Percentiles rank a stretch among this genome's conserved stretches.
These are phyloP conservation scores for Globisporangium cylindrosporum DNA, from an alignment of 352 stramenopile genomes.

Conservation along the genomic window DNA sequence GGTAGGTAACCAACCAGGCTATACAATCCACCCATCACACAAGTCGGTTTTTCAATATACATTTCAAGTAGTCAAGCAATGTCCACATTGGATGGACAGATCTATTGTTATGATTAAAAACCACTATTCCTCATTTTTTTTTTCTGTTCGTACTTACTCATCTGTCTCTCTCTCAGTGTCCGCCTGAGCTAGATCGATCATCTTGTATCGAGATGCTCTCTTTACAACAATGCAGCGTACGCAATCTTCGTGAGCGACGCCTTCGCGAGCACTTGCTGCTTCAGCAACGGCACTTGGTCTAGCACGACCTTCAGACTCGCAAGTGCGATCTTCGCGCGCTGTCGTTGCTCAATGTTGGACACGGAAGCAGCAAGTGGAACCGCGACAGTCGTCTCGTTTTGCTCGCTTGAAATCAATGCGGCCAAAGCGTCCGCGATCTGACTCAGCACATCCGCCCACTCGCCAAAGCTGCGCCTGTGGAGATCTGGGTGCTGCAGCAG, in stretches of 20 bases:
- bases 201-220: background rate
- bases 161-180: background rate
- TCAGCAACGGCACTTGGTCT: constrained; percentile 38
- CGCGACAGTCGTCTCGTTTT: background rate
- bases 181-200: constrained; percentile 2
- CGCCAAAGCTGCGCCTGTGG: constrained; percentile 42
- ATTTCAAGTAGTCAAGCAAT: background rate
- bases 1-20: constrained; percentile 1
- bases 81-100: constrained; percentile 1
- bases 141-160: background rate
- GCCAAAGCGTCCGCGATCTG: constrained; percentile 33
- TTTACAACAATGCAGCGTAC: constrained; percentile 31
- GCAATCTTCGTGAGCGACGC: constrained; percentile 8
- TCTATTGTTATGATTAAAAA: background rate
- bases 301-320: constrained; percentile 25
- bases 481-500: constrained; percentile 48
- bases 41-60: background rate
- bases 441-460: constrained; percentile 45
- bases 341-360: constrained; percentile 11
- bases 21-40: background rate
- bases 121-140: background rate
- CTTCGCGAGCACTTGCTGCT: constrained; percentile 35
- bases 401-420: background rate
- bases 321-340: constrained; percentile 17
- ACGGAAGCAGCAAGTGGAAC: background rate